Base-by-base conservation (phyloP, 2,329 filamentous ascomycete species). In the Trichoderma atroviride region DNA sequence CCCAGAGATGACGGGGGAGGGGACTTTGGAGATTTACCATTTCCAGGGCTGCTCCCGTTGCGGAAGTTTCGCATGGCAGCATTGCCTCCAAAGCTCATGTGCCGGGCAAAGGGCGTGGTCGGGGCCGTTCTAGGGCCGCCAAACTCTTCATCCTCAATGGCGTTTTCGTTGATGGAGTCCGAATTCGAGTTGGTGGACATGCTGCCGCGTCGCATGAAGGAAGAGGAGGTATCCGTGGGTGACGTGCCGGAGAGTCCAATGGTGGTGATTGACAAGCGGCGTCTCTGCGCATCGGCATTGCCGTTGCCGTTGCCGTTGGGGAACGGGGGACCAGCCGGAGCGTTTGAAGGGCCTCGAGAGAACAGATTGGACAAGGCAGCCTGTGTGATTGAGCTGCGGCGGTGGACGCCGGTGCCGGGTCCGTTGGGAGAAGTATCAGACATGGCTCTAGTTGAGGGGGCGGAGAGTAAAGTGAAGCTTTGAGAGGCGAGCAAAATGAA, bases 31-130 rank as follows among this genome's bases (percentile, higher is more conserved):
- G 73, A 83, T 85, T 86, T 88, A 89, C 88, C 89, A 82, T 87
- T 88, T 76, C 87, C 88, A 78, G 89, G 85, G 78, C 89, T 91
- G 76, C 83, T 84, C 75, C 85, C 84, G 43, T 82, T 81, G 66
- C 83, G 80, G 71, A 78, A 82, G 72, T 83, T 83, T 74, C 89
- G 90, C 75, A 92, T 87, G 80, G 89, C 90, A 79, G 93, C 89
- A 71, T 91, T 91, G 71, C 95, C 91, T 71, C 95, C 94, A 76
- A 97, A 96, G 81, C 94, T 97, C 84, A 97, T 90, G 70, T 94
- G 91, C 74, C 94, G 91, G 70, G 88, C 88, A 77, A 94, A 95
- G 40, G 94, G 92, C 14, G 91, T 92, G 65, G 84, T 86, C 40
- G 92, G 90, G 19, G 86, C 85, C 74, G 86, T 87, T 76, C 85